These are phyloP conservation scores for Periconia sp. DNA, from an alignment of 2,329 filamentous ascomycete genomes.

Conservation along the genomic window DNA sequence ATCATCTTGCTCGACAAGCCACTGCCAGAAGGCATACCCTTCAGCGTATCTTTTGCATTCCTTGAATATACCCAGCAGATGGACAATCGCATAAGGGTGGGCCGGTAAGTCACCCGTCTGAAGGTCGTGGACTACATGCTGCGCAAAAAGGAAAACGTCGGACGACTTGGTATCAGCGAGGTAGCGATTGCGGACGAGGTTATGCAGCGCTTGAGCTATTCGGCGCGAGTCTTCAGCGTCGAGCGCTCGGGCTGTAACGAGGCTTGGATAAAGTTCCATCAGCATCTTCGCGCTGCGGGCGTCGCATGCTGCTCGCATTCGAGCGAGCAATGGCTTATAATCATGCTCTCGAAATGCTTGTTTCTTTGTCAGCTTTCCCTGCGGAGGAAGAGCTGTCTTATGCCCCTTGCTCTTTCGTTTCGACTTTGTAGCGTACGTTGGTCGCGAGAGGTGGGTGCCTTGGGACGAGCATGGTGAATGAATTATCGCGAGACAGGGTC, in stretches of 20 bases:
- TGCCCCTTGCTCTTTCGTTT: too few relatives aligned
- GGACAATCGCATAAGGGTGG: constrained; percentile 49
- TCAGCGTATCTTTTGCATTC: constrained; percentile 48
- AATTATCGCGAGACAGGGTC: too few relatives aligned
- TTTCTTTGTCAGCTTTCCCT: too few relatives aligned
- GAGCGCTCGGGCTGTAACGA: constrained; percentile 20
- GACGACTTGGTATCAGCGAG: constrained; percentile 6
- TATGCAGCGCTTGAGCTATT: constrained; percentile 47
- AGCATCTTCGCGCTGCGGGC: constrained; percentile 20
- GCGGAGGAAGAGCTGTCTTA: neutral
- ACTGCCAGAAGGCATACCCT: constrained; percentile 54
- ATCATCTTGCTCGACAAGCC: constrained; percentile 52
- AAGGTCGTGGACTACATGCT: constrained; percentile 50
- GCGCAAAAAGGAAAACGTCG: constrained; percentile 37
- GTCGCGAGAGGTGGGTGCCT: too few relatives aligned
- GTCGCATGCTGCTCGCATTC: constrained; percentile 26
- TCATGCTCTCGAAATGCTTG: too few relatives aligned
- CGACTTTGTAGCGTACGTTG: too few relatives aligned
- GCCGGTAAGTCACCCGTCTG: constrained; percentile 41
- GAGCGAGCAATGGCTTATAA: constrained; percentile 8
- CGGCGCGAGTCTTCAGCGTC: constrained; percentile 29
- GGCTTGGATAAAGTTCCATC: constrained; percentile 35
- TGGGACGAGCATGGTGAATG: too few relatives aligned
- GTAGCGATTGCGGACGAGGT: constrained; percentile 30
- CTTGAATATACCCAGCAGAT: constrained; percentile 56